Base-by-base conservation (phyloP, 73 alveolate genomes). In the Blepharisma stoltei region DNA sequence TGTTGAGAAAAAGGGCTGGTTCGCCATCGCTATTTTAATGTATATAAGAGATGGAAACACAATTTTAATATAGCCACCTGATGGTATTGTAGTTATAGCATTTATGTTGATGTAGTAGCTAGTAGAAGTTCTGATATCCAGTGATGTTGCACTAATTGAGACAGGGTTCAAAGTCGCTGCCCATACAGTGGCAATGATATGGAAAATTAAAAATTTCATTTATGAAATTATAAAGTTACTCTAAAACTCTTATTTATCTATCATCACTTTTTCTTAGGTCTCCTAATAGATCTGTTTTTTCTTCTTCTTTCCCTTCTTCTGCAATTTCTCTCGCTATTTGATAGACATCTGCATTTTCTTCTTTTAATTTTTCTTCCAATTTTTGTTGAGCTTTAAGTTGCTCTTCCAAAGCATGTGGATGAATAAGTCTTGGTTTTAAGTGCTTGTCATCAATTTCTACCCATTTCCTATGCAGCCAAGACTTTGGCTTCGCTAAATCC, bases 391-490 rank as follows among this genome's bases (percentile, higher is more conserved):
- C 45, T 60, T 60, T 38, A 14, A 14, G 65, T 2, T 14, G 65
- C 65, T 50, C 21, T 50, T 50, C 27, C 38, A 60, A 38, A 60
- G 49, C 46, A 14, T 60, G n/a, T 60, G 38, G 38, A 38, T 60
- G 14, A 9, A 60, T 60, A 25, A 60, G 73, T 18, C 38, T 14
- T 60, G 73, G 73, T 25, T 60, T 60, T 25, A 60, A 60, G 73
- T 60, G 23, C 5, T 60, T 60, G 5, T 25, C 23, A 25, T 60
- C 73, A 25, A 60, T 8, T 8, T 60, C 73, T 60, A 4, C 18
- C 73, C 73, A 60, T 20, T n/a, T 25, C 18, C 48, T 18, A 25
- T 60, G 73, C 4, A 60, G 18, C 73, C 73, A 60, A 38, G 41
- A 32, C 41, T 60, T 60, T 5, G 46, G 14, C 23, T 25, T 60